A percentile compares a stretch with the other conserved stretches of the same genome.
These are phyloP conservation scores for Amoeboaphelidium protococcarum DNA, from an alignment of 371 early-diverging fungal genomes.

Conservation along the genomic window DNA sequence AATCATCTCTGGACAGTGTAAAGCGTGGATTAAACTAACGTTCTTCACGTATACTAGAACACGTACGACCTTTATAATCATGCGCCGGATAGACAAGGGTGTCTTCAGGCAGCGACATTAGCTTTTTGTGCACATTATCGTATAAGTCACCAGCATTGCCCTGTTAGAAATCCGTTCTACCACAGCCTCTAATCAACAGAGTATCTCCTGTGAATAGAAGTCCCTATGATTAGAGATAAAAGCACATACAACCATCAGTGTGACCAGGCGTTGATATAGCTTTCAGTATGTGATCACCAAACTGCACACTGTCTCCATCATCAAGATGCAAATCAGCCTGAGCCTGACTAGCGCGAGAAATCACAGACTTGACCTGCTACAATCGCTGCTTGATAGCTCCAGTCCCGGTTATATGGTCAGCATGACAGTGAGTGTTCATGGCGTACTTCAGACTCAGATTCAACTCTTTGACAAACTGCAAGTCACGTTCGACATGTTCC, in stretches of 20 bases:
- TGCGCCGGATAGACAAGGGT: constrained; percentile 9
- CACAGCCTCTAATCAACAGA: constrained; percentile 8
- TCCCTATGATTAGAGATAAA: constrained; percentile 3
- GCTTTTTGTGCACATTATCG: constrained; percentile 4
- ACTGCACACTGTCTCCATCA: neutral
- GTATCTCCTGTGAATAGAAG: constrained; percentile 9
- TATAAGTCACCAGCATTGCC: constrained; percentile 3
- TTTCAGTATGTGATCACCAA: constrained; percentile 3
- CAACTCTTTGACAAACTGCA: constrained; percentile 2
- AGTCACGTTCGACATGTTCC: constrained; percentile 4
- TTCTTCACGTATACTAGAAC: constrained; percentile 6
- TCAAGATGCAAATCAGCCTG: constrained; percentile 3
- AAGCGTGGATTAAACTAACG: constrained; percentile 7
- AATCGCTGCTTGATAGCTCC: constrained; percentile 2
- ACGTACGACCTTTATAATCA: constrained; percentile 7
- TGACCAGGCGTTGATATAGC: constrained; percentile 9
- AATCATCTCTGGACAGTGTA: constrained; percentile 6
- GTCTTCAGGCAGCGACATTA: constrained; percentile 7
- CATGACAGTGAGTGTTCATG: constrained; percentile 10
- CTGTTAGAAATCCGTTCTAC: constrained; percentile 8
- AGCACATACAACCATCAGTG: constrained; percentile 7
- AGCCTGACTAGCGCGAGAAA: constrained; percentile 1
- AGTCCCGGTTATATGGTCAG: constrained; percentile 5
- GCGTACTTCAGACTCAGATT: constrained; percentile 6
- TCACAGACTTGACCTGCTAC: neutral